Evolutionary conservation across 2,329 filamentous ascomycete genomes (phyloP).

Genomic region (Cadophora gregata): DNA sequence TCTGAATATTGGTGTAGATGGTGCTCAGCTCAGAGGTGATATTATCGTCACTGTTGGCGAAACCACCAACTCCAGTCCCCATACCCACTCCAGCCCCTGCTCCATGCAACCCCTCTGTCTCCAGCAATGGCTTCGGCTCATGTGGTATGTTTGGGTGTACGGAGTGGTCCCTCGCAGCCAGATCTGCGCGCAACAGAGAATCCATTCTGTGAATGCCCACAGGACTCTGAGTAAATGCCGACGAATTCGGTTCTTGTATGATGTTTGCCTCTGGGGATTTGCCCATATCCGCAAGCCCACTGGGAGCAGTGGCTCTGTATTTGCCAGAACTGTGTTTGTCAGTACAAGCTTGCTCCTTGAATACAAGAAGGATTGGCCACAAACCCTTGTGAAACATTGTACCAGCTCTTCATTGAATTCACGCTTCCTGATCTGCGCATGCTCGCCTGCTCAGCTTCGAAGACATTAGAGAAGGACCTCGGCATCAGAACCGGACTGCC

Average conservation of each 20-base stretch:
- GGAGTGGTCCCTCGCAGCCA: constrained; percentile 49
- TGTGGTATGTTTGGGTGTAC: constrained; percentile 58
- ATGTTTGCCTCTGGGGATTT: constrained; percentile 43
- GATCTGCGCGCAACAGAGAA: constrained; percentile 39
- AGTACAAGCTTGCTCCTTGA: neutral
- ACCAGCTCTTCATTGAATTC: constrained; percentile 39
- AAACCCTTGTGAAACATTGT: constrained; percentile 36
- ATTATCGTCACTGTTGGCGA: constrained; percentile 75
- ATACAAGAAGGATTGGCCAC: neutral
- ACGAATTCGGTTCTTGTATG: constrained; percentile 40
- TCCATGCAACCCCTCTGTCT: constrained; percentile 61
- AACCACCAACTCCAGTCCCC: constrained; percentile 65
- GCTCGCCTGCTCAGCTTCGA: constrained; percentile 35
- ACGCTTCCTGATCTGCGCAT: constrained; percentile 40
- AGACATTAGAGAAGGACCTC: constrained; percentile 36
- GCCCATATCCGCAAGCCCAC: constrained; percentile 40
- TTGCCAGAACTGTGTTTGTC: constrained; percentile 30
- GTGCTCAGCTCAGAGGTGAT: constrained; percentile 83
- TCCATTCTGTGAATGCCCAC: constrained; percentile 33
- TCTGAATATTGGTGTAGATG: constrained; percentile 91
- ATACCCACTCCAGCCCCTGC: constrained; percentile 63
- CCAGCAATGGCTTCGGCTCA: constrained; percentile 59
- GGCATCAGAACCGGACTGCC: constrained; percentile 41
- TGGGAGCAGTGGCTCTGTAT: constrained; percentile 39
- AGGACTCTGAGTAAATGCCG: constrained; percentile 24